These are phyloP conservation scores for Tagetes patula DNA, from an alignment of 129 eudicot genomes.

Conservation along the genomic window DNA sequence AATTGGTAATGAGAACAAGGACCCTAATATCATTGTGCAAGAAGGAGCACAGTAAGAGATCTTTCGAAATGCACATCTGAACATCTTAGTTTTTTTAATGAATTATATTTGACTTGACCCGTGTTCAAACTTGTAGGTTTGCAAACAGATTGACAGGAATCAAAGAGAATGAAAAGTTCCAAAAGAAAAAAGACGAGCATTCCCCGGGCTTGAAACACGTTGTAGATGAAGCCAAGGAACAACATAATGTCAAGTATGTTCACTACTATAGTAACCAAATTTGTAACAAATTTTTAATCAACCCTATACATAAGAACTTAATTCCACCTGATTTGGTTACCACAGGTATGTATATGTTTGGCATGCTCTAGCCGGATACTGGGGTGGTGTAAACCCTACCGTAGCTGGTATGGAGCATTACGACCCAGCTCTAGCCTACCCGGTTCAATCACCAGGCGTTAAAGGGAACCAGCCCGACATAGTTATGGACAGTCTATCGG, in stretches of 20 bases:
- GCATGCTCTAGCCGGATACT: constrained; percentile 96
- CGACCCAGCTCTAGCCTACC: constrained; percentile 71
- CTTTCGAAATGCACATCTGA: neutral
- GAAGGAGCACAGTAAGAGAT: constrained; percentile 89
- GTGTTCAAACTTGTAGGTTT: constrained; percentile 51
- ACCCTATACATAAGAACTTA: neutral
- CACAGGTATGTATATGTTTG: constrained; percentile 79
- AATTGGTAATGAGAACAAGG: constrained; percentile 59
- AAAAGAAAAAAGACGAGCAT: constrained; percentile 55
- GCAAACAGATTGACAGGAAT: constrained; percentile 84
- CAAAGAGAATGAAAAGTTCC: constrained; percentile 82
- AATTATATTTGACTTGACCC: neutral
- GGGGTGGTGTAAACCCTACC: constrained; percentile 95
- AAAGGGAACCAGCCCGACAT: constrained; percentile 90
- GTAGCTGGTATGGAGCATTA: constrained; percentile 75
- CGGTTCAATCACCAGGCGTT: constrained; percentile 82
- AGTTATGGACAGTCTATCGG: constrained; percentile 82
- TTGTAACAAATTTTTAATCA: neutral
- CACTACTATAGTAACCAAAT: neutral
- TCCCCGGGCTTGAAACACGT: constrained; percentile 67
- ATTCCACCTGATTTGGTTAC: neutral
- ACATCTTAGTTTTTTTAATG: neutral
- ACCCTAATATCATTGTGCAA: constrained; percentile 50
- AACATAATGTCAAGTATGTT: constrained; percentile 76
- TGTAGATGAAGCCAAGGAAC: constrained; percentile 73